Base-by-base conservation (phyloP, 2,329 filamentous ascomycete genomes). In the Fusarium sp. region DNA sequence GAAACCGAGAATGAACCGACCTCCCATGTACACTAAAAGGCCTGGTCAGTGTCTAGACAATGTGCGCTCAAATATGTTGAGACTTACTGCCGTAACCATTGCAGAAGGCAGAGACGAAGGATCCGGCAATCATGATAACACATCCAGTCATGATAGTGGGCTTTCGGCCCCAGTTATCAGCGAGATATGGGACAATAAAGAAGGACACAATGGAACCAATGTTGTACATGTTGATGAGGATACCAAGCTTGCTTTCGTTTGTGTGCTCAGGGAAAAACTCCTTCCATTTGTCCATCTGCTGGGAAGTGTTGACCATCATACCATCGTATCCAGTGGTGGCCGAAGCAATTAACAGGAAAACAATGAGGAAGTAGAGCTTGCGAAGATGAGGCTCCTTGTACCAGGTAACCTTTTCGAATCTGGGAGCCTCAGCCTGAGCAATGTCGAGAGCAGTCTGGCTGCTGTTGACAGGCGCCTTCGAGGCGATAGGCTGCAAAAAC, bases 291-390 rank as follows among this genome's bases (percentile, higher is more conserved):
- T 84, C 78, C 71, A 88, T 85, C 75, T 86, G 83, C 78, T 88
- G 85, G 5, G 84, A 86, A 11, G 85, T 87, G 76, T 88, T 88
- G 74, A 87, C 79, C 62, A 87, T 79, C 83, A 86, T 85, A 56
- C 86, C 86, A 77, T 90, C 87, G 73, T 88, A 89, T 53, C 87
- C 86, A 9, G 86, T 89, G 30, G 86, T 89, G 43, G 87, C 87
- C 30, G 87, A 89, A 14, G 85, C 86, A 57, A 89, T 79, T 75
- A 87, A 85, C 58, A 90, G 80, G 60, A 89, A 82, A 20, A 82
- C 76, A 60, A 80, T 81, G 74, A 83, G 82, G 50, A 80, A 80
- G 72, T 89, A 89, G 13, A 89, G 82, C 73, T 81, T 84, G 52
- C 86, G 80, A 54, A 89, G 77, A 71, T 87, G 84, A 37, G 85